Conservation (phyloP, 805 yeast genomes). For the Grigorovia jiainica region DNA sequence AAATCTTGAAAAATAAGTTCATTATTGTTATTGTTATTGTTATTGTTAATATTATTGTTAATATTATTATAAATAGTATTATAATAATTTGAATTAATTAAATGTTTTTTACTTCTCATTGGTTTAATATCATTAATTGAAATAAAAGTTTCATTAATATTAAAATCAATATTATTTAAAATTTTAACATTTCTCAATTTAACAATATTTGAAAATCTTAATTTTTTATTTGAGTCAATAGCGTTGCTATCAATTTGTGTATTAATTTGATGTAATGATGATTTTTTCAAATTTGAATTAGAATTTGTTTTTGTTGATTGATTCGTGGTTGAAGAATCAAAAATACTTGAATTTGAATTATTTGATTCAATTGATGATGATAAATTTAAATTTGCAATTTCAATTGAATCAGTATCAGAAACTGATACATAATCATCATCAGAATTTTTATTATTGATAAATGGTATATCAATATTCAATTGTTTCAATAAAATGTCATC, state of each 20-base stretch:
- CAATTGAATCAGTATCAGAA: background rate
- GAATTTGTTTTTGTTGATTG: too few species aligned
- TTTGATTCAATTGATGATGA: constrained; percentile 24
- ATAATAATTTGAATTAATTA: background rate
- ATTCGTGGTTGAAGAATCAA: too few species aligned
- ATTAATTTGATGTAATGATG: too few species aligned
- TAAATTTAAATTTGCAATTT: background rate
- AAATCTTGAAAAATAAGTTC: background rate
- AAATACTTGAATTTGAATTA: too few species aligned
- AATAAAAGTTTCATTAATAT: constrained; percentile 13
- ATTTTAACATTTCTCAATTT: constrained; percentile 17
- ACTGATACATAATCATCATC: background rate
- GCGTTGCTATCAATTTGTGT: too few species aligned
- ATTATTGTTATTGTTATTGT: background rate
- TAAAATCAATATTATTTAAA: constrained; percentile 3
- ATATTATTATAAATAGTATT: background rate
- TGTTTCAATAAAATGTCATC: background rate
- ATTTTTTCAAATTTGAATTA: too few species aligned
- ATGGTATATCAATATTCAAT: background rate
- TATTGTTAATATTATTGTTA: background rate
- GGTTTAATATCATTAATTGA: constrained; percentile 15
- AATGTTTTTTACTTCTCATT: background rate
- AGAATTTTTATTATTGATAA: background rate
- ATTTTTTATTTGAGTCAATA: constrained; percentile 5
- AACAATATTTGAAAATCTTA: constrained; percentile 20